Evolutionary conservation across 2,329 filamentous ascomycete species (phyloP), one percentile per base, ranked within the genome.

Genomic region (Trichoderma sp.): DNA sequence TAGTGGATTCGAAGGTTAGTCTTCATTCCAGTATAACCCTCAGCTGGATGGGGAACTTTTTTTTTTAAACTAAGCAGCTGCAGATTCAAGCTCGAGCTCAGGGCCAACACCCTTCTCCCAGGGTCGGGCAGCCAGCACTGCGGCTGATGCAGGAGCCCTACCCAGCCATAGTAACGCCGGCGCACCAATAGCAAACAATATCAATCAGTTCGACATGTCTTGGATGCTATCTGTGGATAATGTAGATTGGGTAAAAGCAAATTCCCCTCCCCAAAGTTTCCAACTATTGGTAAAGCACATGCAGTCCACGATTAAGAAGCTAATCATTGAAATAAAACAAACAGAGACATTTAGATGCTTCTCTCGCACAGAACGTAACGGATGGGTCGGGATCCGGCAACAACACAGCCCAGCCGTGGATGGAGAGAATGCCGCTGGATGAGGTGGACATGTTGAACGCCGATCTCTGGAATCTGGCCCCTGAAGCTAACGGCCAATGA

Each of bases 191-290:
- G 27, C 50, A 9, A 64, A 59, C 53, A 52, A 22, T 22, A 67
- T 50, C 5, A 70, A 27, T 70, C 70, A 74, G 17, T 76, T 80
- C 65, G 78, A 80, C 63, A 69, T 75, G n/a, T 74, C 78, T 19
- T 80, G 79, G 79, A 76, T 80, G 68, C 71, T 75, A 34, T 72
- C 72, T 13, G 71, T 72, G 60, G 72, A 76, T 27, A 75, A 73
- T 64, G 77, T 81, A 74, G 79, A 81, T 68, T 81, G 79, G 79
- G 79, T 80, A 72, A 70, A 15, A 54, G n/a, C n/a, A 19, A 2
- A n/a, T n/a, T n/a, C n/a, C n/a, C n/a, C n/a, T n/a, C n/a, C n/a
- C n/a, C n/a, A n/a, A n/a, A n/a, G n/a, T n/a, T n/a, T n/a, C n/a
- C n/a, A n/a, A n/a, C n/a, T n/a, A n/a, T 5, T 15, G n/a, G 8